A percentile compares a stretch with the other conserved stretches of the same genome.
Evolutionary conservation across 768 basidiomycete species (phyloP).

Genomic region (Lentinula edodes): DNA sequence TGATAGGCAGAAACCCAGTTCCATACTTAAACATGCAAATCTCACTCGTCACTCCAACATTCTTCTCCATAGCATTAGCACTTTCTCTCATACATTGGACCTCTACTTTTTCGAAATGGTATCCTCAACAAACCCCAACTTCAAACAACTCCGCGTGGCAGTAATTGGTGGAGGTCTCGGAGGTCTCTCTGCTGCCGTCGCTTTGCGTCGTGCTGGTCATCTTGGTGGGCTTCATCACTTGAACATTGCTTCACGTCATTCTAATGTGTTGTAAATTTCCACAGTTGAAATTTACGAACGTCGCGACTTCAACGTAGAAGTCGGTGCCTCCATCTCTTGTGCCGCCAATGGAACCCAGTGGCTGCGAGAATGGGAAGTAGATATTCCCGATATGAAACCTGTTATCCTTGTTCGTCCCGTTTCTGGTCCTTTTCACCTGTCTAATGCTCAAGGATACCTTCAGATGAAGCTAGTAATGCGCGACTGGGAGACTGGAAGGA

Average conservation of each 20-base stretch:
- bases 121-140: slow-evolving; percentile 1
- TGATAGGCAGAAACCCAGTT: background rate
- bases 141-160: slow-evolving; percentile 14
- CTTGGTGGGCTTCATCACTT: background rate
- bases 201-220: slow-evolving; percentile 20
- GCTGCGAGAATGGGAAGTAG: slow-evolving; percentile 27
- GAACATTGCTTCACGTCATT: background rate
- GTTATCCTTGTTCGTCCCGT: slow-evolving; percentile 13
- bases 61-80: background rate
- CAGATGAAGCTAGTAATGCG: slow-evolving; percentile 27
- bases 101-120: background rate
- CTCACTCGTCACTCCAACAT: background rate
- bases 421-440: background rate
- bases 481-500: slow-evolving; percentile 26
- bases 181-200: slow-evolving; percentile 19
- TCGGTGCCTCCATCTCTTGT: slow-evolving; percentile 28
- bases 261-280: background rate
- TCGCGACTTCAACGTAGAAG: slow-evolving; percentile 24
- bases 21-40: background rate
- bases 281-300: slow-evolving; percentile 23
- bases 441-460: background rate
- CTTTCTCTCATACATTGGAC: background rate
- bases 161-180: slow-evolving; percentile 18
- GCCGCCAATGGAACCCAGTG: slow-evolving; percentile 28
- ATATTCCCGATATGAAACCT: slow-evolving; percentile 24